Conservation (phyloP, 768 basidiomycete genomes). For the Trametes cingulata region DNA sequence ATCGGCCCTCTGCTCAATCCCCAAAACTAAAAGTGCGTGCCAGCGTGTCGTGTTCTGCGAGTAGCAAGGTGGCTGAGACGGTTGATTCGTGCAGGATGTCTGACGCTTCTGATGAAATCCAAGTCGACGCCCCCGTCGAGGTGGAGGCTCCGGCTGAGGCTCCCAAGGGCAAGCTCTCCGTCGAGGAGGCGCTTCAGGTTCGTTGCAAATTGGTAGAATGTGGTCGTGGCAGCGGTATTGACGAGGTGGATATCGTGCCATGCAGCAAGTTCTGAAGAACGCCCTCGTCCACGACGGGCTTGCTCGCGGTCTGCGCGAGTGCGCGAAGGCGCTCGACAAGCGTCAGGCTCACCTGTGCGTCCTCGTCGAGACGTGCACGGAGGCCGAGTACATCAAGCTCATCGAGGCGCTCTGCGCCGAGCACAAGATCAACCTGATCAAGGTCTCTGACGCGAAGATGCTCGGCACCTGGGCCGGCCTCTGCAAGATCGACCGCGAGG, state of each 20-base stretch:
- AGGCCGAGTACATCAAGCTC: conserved; percentile 99
- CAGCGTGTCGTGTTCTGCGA: background rate
- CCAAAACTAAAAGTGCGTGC: conserved; percentile 29
- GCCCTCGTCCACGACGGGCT: conserved; percentile 98
- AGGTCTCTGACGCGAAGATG: conserved; percentile 96
- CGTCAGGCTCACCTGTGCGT: conserved; percentile 98
- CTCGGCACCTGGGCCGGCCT: conserved; percentile 98
- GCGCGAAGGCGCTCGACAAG: conserved; percentile 97
- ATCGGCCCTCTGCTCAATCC: conserved; percentile 41
- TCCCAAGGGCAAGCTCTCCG: conserved; percentile 92
- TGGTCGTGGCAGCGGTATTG: too few species aligned
- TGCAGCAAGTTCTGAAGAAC: conserved; percentile 97
- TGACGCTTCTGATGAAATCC: conserved; percentile 97
- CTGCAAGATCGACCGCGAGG: conserved; percentile 99
- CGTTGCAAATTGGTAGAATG: conserved; percentile 13
- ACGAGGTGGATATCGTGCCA: background rate
- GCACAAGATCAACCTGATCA: conserved; percentile 99
- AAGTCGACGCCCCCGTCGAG: conserved; percentile 64
- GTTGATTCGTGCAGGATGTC: conserved; percentile 62
- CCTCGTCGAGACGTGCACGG: conserved; percentile 97
- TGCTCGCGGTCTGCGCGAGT: conserved; percentile 96
- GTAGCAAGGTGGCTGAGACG: background rate
- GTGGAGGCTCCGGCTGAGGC: conserved; percentile 87
- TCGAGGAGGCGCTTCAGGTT: conserved; percentile 93
- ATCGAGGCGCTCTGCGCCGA: conserved; percentile 99